Evolutionary conservation across 305 asterid species (phyloP), one percentile per base, ranked within the genome.

Genomic region (Andrographis paniculata): DNA sequence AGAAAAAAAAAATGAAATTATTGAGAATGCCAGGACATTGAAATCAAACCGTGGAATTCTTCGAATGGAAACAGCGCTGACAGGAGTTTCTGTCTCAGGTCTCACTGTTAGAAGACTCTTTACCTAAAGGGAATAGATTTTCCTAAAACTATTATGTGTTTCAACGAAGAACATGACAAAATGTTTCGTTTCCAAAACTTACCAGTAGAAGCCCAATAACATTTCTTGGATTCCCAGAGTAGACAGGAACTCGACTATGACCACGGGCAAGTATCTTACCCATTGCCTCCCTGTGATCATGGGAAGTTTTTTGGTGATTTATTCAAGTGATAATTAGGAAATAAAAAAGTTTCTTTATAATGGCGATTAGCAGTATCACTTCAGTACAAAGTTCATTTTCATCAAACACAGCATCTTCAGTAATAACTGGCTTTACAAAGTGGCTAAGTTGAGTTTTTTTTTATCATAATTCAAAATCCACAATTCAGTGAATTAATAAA

Each of bases 191-290:
- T 41, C 7, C 42, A 19, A 56, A 65, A 45, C 43, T 70, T 68
- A 91, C 99, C 86, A 91, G 75, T 48, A 87, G 63, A 64, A 91
- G 96, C 49, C 96, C 99, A 51, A 91, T 87, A 22, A 91, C 60
- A 65, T 91, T 91, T 68, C 59, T 87, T 21, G 87, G 87, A 61
- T 77, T 80, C 49, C 94, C 95, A 36, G 93, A 75, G 55, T 80
- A 91, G 53, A 91, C 95, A 24, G 96, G 99, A 62, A 91, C 95
- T 44, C 99, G 83, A 64, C 99, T 87, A 61, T 91, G 99, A 58
- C 99, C 99, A 18, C 95, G 85, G 55, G 94, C 95, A 40, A 87
- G 81, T 60, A 91, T 42, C 84, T 80, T 91, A 49, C 94, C 96
- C 81, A 87, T 91, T 37, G 93, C 96, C 61, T 91, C 96, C 99